Evolutionary conservation across 441 rosid genomes (phyloP).

Genomic region (Erodium chrysanthum): DNA sequence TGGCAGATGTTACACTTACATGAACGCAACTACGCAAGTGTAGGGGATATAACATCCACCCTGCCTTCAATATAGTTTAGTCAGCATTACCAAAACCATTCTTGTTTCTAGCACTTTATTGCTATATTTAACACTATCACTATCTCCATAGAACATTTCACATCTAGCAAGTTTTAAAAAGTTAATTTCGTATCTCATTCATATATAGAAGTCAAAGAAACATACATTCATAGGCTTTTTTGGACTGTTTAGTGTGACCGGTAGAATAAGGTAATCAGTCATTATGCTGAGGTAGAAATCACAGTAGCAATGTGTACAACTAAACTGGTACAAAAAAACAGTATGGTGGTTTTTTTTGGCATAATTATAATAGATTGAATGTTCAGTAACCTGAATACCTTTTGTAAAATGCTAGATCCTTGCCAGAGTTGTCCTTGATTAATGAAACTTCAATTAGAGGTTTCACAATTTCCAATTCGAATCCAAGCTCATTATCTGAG

Average conservation of each 20-base stretch:
- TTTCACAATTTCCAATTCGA: conserved; percentile 39
- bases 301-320: background rate
- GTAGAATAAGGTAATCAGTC: background rate
- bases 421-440: conserved; percentile 64
- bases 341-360: background rate
- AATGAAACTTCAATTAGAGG: conserved; percentile 64
- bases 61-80: background rate
- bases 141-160: background rate
- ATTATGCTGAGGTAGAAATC: background rate
- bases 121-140: background rate
- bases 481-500: conserved; percentile 36
- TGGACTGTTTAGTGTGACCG: background rate
- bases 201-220: background rate
- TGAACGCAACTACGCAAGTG: background rate
- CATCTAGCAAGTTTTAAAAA: background rate
- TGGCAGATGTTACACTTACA: background rate
- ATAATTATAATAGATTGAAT: background rate
- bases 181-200: background rate
- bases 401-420: conserved; percentile 37
- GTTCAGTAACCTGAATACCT: conserved; percentile 9
- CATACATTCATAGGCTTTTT: background rate
- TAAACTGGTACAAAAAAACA: background rate
- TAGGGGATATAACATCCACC: background rate
- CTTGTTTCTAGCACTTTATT: background rate
- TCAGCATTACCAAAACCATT: background rate